Conservation (phyloP, 805 yeast species). For the Clavispora carvajalis region DNA sequence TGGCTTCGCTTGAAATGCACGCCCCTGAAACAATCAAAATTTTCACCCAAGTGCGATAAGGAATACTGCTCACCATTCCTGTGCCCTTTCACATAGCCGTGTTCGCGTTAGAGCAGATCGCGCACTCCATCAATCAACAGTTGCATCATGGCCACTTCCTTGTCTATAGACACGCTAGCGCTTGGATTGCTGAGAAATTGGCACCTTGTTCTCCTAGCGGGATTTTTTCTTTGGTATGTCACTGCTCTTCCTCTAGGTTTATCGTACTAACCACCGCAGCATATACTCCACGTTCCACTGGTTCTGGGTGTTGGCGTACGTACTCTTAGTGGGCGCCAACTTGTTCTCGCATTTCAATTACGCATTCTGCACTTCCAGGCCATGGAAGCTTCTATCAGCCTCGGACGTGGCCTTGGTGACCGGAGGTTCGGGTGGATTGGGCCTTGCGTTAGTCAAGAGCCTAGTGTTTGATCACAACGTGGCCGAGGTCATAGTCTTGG, state of each 20-base stretch:
- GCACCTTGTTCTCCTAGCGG: neutral
- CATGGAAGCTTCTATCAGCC: neutral
- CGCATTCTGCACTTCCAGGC: slow-evolving; percentile 1
- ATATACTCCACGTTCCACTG: slow-evolving; percentile 2
- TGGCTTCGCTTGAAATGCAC: too few relatives aligned
- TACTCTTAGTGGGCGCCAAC: slow-evolving; percentile 2
- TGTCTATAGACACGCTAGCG: slow-evolving; percentile 8
- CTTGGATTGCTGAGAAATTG: neutral
- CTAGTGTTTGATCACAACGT: slow-evolving; percentile 14
- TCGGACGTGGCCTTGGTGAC: slow-evolving; percentile 34
- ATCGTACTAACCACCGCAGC: neutral
- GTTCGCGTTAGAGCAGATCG: too few relatives aligned
- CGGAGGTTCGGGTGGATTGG: slow-evolving; percentile 52
- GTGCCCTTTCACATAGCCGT: too few relatives aligned
- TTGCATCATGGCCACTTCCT: slow-evolving; percentile 2
- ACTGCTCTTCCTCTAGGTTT: neutral
- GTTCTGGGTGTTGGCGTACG: slow-evolving; percentile 1
- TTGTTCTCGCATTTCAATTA: slow-evolving; percentile 1
- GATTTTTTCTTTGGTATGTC: slow-evolving; percentile 8
- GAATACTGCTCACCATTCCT: too few relatives aligned
- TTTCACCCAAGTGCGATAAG: too few relatives aligned
- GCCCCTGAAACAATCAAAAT: too few relatives aligned
- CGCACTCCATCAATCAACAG: too few relatives aligned
- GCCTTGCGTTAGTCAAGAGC: slow-evolving; percentile 31
- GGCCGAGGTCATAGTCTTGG: slow-evolving; percentile 27